These are phyloP conservation scores for Globisporangium echinulatum DNA, from an alignment of 352 stramenopile species.

Conservation along the genomic window DNA sequence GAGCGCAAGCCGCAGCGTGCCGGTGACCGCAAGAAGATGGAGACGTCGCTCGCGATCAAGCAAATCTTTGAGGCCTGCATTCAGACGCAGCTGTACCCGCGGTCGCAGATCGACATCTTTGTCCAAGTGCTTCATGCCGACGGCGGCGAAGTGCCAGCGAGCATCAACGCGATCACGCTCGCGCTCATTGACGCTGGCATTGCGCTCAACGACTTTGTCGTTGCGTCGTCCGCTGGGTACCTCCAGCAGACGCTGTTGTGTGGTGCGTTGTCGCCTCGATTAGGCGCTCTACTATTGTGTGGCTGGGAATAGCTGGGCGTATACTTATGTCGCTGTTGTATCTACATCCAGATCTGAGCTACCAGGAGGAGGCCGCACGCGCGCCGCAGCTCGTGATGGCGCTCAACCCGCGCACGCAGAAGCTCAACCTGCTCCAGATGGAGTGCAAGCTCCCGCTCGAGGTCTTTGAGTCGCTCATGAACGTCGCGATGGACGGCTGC, in stretches of 20 bases:
- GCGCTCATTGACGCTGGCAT: slow-evolving; percentile 90
- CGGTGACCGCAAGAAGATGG: slow-evolving; percentile 83
- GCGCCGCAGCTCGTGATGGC: slow-evolving; percentile 85
- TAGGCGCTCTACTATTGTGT: slow-evolving; percentile 3
- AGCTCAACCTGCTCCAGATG: slow-evolving; percentile 87
- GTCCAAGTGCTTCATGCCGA: slow-evolving; percentile 90
- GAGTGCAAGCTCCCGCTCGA: slow-evolving; percentile 87
- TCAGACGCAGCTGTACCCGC: slow-evolving; percentile 87
- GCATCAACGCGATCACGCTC: slow-evolving; percentile 88
- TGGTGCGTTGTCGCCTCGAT: slow-evolving; percentile 25
- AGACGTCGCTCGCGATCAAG: slow-evolving; percentile 86
- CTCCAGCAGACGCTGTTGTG: slow-evolving; percentile 86
- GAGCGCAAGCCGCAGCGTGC: slow-evolving; percentile 75
- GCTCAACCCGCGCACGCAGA: slow-evolving; percentile 82
- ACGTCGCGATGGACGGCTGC: slow-evolving; percentile 68
- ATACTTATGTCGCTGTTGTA: slow-evolving; percentile 1
- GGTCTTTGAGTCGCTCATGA: slow-evolving; percentile 85
- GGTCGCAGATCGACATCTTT: slow-evolving; percentile 91
- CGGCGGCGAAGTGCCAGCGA: slow-evolving; percentile 80
- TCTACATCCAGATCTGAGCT: slow-evolving; percentile 73
- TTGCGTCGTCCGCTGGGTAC: slow-evolving; percentile 84
- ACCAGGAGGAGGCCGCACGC: slow-evolving; percentile 83
- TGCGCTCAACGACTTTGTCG: slow-evolving; percentile 89
- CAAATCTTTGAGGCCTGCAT: slow-evolving; percentile 90
- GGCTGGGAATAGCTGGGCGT: not conserved